Evolutionary conservation across 441 rosid genomes (phyloP), one percentile per base, ranked within the genome.

Genomic region (Aleurites moluccanus): DNA sequence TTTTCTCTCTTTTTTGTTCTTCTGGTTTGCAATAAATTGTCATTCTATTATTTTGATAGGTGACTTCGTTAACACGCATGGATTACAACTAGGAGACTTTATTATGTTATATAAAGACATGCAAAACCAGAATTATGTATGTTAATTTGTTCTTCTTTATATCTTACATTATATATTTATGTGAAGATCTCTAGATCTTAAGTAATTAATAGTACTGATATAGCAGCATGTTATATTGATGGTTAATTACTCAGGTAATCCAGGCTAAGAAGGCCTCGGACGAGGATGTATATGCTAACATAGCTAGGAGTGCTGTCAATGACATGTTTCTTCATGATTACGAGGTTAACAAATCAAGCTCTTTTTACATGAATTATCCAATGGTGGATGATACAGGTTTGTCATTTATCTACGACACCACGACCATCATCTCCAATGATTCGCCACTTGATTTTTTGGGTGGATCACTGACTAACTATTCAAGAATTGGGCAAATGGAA

Each of bases 391-490:
- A 85, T 10, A 40, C 81, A 3, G 84, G 84, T 33, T 84, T 88
- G 76, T 88, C 99, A 1, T 96, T 89, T 42, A 80, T 96, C 78
- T 96, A 96, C 25, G 99, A 96, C 85, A 92, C 97, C 83, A 92
- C 97, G 25, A 85, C 91, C 35, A 78, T 83, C 59, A 85, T 90
- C 83, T 83, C 94, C 3, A 82, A 90, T 40, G 95, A 90, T 78
- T 87, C 87, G 4, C 95, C 97, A 1, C 90, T 93, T n/a, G 99
- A 96, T 81, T 93, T 88, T 77, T 83, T 89, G 78, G 94, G 97
- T 6, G 98, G 95, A 76, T 85, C 91, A 33, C 80, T 86, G 80
- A 88, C 89, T 62, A 83, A 77, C 79, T 88, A 86, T 71, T 84
- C 94, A 7, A 83, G 85, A 79, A 82, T 83, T 2, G 86, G 90